A percentile compares a stretch with the other conserved stretches of the same genome.
These are phyloP conservation scores for Candida michaelii DNA, from an alignment of 805 yeast genomes.

Conservation along the genomic window DNA sequence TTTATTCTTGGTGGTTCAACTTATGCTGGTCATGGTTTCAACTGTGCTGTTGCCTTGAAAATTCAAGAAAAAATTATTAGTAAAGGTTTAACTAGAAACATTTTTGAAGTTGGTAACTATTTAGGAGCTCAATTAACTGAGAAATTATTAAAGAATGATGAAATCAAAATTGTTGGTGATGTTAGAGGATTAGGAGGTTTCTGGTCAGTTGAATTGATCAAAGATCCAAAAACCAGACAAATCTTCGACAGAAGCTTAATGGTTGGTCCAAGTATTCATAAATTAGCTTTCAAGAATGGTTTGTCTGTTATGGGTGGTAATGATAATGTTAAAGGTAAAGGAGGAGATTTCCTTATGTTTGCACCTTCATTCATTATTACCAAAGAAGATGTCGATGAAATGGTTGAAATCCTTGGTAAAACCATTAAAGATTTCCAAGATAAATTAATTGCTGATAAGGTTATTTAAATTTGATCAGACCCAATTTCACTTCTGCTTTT, in stretches of 20 bases:
- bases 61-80: constrained; percentile 31
- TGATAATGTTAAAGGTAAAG: constrained; percentile 30
- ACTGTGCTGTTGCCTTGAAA: constrained; percentile 28
- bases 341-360: constrained; percentile 46
- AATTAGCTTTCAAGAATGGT: constrained; percentile 43
- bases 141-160: constrained; percentile 6
- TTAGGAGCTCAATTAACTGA: constrained; percentile 35
- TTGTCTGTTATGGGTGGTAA: constrained; percentile 47
- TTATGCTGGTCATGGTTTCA: constrained; percentile 26
- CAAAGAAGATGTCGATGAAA: constrained; percentile 34
- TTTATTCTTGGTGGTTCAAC: constrained; percentile 26
- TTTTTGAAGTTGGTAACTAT: constrained; percentile 42
- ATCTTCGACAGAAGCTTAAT: constrained; percentile 39
- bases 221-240: constrained; percentile 51
- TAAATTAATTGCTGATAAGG: constrained; percentile 16
- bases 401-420: constrained; percentile 37
- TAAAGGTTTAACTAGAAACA: constrained; percentile 38
- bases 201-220: constrained; percentile 57
- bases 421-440: constrained; percentile 40
- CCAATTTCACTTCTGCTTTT: not conserved
- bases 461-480: constrained; percentile 18
- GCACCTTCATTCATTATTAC: constrained; percentile 47
- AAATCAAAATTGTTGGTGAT: constrained; percentile 45
- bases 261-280: constrained; percentile 37
- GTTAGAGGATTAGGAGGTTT: constrained; percentile 65